Percentiles rank a stretch among this genome's conserved stretches.
phyloP scores from a whole-genome alignment of 257 asterid genomes.

The Solanum tarapatanum region DNA sequence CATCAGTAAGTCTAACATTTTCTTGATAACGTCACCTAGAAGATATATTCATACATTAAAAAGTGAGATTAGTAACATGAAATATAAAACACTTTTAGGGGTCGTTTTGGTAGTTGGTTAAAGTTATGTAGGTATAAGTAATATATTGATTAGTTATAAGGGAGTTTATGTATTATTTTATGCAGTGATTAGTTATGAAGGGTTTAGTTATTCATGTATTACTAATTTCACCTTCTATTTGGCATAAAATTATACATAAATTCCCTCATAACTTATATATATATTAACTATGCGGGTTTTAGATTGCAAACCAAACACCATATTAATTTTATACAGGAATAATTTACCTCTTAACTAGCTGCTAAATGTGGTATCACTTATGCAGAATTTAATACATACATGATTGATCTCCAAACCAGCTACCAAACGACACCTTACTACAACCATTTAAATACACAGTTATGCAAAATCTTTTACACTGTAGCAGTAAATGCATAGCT shows the following conservation, averaged over 20 bases:
- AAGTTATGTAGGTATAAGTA: background rate
- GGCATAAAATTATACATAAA: background rate
- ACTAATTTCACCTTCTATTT: background rate
- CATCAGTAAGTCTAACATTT: constrained; percentile 43
- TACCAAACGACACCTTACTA: background rate
- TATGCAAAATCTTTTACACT: no score
- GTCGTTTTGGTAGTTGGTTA: background rate
- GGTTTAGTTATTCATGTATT: background rate
- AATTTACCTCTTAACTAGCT: background rate
- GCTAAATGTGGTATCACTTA: background rate
- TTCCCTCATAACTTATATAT: background rate
- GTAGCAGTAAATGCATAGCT: background rate
- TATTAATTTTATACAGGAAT: no score
- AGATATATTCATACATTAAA: background rate
- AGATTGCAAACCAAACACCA: background rate
- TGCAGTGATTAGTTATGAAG: background rate
- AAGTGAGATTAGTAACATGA: background rate
- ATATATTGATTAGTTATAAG: background rate
- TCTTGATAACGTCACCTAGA: background rate
- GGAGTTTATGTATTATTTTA: background rate
- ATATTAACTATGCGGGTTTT: no score
- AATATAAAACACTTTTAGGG: background rate
- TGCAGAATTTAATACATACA: background rate
- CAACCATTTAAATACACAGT: background rate
- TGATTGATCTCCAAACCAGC: no score